Evolutionary conservation across 2,329 filamentous ascomycete species (phyloP).

Genomic region (Esteya vermicola): DNA sequence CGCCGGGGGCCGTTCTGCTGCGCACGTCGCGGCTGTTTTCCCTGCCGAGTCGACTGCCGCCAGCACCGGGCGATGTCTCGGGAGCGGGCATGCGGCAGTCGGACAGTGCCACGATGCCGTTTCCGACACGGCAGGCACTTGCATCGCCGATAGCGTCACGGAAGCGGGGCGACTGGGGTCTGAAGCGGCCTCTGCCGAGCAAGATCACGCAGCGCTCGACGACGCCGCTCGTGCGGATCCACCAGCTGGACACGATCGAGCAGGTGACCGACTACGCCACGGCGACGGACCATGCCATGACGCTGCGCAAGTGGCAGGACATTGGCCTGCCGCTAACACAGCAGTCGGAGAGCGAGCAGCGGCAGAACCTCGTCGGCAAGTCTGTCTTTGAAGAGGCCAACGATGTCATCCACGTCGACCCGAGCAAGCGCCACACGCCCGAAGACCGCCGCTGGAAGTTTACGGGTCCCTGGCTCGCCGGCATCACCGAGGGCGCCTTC

Average conservation of each 20-base stretch:
- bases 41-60: conserved; percentile 60
- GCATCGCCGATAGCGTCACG: conserved; percentile 62
- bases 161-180: conserved; percentile 74
- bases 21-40: conserved; percentile 84
- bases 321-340: conserved; percentile 51
- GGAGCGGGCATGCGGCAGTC: conserved; percentile 37
- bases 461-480: conserved; percentile 50
- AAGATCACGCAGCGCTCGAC: conserved; percentile 59
- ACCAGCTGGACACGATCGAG: conserved; percentile 69
- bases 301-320: conserved; percentile 76
- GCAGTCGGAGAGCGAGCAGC: conserved; percentile 10
- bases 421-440: conserved; percentile 17
- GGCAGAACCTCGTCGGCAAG: conserved; percentile 17
- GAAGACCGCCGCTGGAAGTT: conserved; percentile 50
- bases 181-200: conserved; percentile 72
- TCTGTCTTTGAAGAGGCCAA: conserved; percentile 47
- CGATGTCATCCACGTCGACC: conserved; percentile 34
- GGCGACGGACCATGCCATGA: conserved; percentile 66
- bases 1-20: conserved; percentile 56
- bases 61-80: conserved; percentile 36
- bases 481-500: conserved; percentile 47
- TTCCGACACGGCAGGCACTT: conserved; percentile 74
- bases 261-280: conserved; percentile 81
- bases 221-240: conserved; percentile 63
- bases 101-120: conserved; percentile 56